Base-by-base conservation (phyloP, 2,329 filamentous ascomycete species). In the Claviceps sorghi region DNA sequence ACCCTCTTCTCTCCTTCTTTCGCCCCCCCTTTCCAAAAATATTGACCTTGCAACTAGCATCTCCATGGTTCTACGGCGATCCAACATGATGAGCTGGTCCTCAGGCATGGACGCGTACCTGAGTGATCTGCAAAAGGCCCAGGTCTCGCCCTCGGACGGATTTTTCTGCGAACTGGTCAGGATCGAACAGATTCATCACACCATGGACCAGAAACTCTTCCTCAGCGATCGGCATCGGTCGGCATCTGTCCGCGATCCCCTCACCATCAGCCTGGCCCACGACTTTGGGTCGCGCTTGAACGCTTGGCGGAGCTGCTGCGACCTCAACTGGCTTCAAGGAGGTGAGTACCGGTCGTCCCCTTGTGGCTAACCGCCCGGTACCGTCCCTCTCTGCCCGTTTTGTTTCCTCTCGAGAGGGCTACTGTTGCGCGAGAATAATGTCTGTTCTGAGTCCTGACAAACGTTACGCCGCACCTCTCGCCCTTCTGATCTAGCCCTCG, bases 151-250 rank as follows among this genome's bases (percentile, higher is more conserved):
- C 36, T 49, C 51, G n/a, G 51, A 53, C 34, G 47, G 13, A 3
- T 50, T 53, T n/a, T 48, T 53, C 19, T 50, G 51, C 26, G 51
- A 53, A 41, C 29, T 53, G 5, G 34, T 53, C 32, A 40, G 26
- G 48, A 46, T 41, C n/a, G 51, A 53, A 29, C 47, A 50, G 3
- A 21, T 49, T 5, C 50, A 40, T 36, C 22, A 53, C 41, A 41
- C 30, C 13, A 30, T 48, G 21, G 45, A 50, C 19, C 32, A 32
- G 26, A 19, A 38, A 7, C n/a, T 53, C 2, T 41, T 41, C 15
- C 32, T 48, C 29, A 46, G 41, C 41, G 30, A 49, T 36, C 2
- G 34, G 11, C 34, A 26, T 21, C 6, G n/a, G n/a, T 42, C 41
- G 9, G 47, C 41, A 17, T 41, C 41, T 6, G 40, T 38, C 30